These are phyloP conservation scores for Prunus fruticosa DNA, from an alignment of 306 rosid genomes.

Conservation along the genomic window DNA sequence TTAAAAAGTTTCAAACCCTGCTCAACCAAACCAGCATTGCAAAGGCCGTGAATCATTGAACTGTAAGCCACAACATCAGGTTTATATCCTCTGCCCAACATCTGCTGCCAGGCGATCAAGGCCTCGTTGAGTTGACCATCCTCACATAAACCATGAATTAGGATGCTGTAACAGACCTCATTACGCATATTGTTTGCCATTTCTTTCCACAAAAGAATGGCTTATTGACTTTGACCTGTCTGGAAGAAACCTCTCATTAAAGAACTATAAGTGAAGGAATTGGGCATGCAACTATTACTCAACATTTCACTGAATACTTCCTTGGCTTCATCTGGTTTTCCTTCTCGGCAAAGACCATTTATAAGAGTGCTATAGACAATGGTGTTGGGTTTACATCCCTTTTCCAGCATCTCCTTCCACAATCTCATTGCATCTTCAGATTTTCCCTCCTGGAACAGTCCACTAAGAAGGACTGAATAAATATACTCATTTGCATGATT, in stretches of 20 bases:
- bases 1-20: conserved; percentile 82
- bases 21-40: conserved; percentile 62
- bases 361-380: conserved; percentile 70
- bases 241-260: conserved; percentile 77
- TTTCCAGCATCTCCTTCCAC: conserved; percentile 74
- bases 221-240: conserved; percentile 54
- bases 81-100: conserved; percentile 69
- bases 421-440: conserved; percentile 54
- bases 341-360: conserved; percentile 86
- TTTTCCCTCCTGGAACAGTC: conserved; percentile 81
- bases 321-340: conserved; percentile 65
- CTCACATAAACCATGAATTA: conserved; percentile 75
- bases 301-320: conserved; percentile 60
- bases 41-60: conserved; percentile 89
- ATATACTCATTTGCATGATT: conserved; percentile 56
- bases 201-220: conserved; percentile 81
- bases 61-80: conserved; percentile 90
- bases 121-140: conserved; percentile 72
- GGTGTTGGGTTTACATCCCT: conserved; percentile 64
- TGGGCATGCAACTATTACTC: conserved; percentile 56
- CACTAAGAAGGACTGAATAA: conserved; percentile 82
- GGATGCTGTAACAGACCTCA: conserved; percentile 70
- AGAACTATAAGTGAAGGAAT: conserved; percentile 72
- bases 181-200: conserved; percentile 41
- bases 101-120: conserved; percentile 83